Percentiles rank a stretch among this genome's conserved stretches.
Conservation (phyloP, 768 basidiomycete species). For the Hortiboletus campestris region DNA sequence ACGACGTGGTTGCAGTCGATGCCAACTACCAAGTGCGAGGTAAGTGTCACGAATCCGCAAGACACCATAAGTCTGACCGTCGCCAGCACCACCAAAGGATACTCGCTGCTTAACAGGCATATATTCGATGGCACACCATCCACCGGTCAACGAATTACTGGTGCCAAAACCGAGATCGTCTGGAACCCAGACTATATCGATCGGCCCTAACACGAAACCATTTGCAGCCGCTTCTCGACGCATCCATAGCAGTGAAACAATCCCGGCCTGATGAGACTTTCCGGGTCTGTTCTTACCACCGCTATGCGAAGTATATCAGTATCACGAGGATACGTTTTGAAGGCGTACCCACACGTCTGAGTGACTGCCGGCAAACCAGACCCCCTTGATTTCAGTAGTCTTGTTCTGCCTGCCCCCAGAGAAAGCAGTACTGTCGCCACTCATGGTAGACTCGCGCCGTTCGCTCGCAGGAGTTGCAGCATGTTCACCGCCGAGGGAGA, state of each 20-base stretch:
- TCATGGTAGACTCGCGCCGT: not conserved
- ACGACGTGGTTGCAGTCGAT: conserved; percentile 22
- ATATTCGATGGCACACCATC: conserved; percentile 19
- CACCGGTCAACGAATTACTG: conserved; percentile 18
- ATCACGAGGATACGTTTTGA: too few species aligned
- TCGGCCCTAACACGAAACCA: conserved; percentile 28
- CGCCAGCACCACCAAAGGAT: conserved; percentile 19
- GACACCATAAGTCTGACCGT: conserved; percentile 8
- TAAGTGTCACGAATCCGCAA: not conserved
- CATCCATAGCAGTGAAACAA: conserved; percentile 34
- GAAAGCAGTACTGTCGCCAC: not conserved
- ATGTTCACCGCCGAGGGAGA: not conserved
- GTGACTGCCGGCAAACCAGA: conserved; percentile 61
- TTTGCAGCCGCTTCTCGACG: conserved; percentile 25
- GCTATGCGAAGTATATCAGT: conserved; percentile 7
- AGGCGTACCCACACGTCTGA: conserved; percentile 30
- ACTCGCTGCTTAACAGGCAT: conserved; percentile 26
- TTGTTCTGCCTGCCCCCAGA: not conserved
- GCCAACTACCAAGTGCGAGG: conserved; percentile 4
- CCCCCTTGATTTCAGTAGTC: conserved; percentile 47
- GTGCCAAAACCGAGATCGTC: conserved; percentile 25
- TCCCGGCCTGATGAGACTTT: conserved; percentile 22
- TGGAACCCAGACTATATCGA: conserved; percentile 28
- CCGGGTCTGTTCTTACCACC: conserved; percentile 26
- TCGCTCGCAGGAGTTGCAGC: not conserved